phyloP scores from a whole-genome alignment of 192 early-diverging fungal genomes.

The Coemansia biformis region DNA sequence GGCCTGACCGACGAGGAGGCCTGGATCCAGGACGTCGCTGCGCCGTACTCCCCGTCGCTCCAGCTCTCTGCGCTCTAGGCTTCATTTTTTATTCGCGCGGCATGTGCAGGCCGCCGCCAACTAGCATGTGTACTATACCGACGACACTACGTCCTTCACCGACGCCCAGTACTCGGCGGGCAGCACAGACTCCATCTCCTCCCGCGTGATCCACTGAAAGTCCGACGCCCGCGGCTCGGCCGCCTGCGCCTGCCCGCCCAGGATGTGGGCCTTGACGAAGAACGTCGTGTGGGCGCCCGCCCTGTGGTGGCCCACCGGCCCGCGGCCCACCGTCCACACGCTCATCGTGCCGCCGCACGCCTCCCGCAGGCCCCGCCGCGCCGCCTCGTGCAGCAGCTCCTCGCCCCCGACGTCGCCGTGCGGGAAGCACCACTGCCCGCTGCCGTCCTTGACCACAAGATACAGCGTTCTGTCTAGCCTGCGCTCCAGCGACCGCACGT shows the following conservation, averaged over 20 bases:
- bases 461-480: slow-evolving; percentile 71
- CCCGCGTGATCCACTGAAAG: slow-evolving; percentile 46
- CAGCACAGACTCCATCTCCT: slow-evolving; percentile 34
- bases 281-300: slow-evolving; percentile 57
- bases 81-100: too few species aligned
- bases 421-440: slow-evolving; percentile 69
- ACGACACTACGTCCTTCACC: slow-evolving; percentile 42
- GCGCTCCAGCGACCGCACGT: slow-evolving; percentile 71
- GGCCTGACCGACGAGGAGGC: slow-evolving; percentile 17
- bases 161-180: slow-evolving; percentile 40
- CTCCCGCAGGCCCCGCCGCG: slow-evolving; percentile 63
- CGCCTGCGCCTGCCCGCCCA: slow-evolving; percentile 61
- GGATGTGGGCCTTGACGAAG: slow-evolving; percentile 80
- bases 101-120: too few species aligned
- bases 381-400: slow-evolving; percentile 73
- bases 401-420: slow-evolving; percentile 56
- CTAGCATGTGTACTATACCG: slow-evolving; percentile 4
- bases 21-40: slow-evolving; percentile 29
- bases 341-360: slow-evolving; percentile 72
- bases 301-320: slow-evolving; percentile 69
- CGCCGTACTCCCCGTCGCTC: background rate
- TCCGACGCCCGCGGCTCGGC: slow-evolving; percentile 18
- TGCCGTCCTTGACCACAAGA: slow-evolving; percentile 66
- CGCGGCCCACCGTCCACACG: slow-evolving; percentile 80
- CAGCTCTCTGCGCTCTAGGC: background rate